Base-by-base conservation (phyloP, 2,329 filamentous ascomycete species). In the Alternaria arbusti region DNA sequence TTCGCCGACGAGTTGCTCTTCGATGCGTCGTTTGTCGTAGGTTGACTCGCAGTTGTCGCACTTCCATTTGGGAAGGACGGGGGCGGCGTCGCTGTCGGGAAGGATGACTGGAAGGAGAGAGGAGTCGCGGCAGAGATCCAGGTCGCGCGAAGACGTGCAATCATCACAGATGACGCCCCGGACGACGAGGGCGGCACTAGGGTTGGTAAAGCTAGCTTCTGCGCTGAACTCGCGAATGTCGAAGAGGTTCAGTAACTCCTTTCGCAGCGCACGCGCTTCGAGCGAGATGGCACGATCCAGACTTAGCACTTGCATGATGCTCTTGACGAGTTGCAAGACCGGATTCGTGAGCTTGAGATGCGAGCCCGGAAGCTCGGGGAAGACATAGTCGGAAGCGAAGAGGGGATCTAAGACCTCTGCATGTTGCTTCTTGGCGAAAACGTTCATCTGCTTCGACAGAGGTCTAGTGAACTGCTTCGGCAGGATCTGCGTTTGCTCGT, bases 151-250 rank as follows among this genome's bases (percentile, higher is more conserved):
- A 80, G 96, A 89, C 49, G 94, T 97, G 83, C 96, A 99, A 77
- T 92, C 92, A 69, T 94, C 90, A 80, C 96, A 99, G 65, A 92
- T 92, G 30, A 97, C 82, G 75, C 95, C 91, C 5, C 86, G 78
- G 5, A 99, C 83, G 68, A 87, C 87, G 5, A 98, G 86, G 47
- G 86, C 90, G 59, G 91, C 89, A 55, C 89, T 92, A 0, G 96
- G 95, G 77, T 98, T 98, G 64, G 88, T 85, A 79, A 98, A 99
- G 4, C 89, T 87, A n/a, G 91, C 95, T 59, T 95, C 93, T 57
- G 90, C 87, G 78, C 90, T 92, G 83, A 99, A 99, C 80, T 99
- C 96, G 71, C 94, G 91, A 57, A 99, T 90, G 60, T 99, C 96
- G 79, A 99, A 97, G 56, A 98, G 86, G 10, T 90, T 87, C 0